Evolutionary conservation across 2,329 filamentous ascomycete genomes (phyloP).

Genomic region (Helminthosporium solani): DNA sequence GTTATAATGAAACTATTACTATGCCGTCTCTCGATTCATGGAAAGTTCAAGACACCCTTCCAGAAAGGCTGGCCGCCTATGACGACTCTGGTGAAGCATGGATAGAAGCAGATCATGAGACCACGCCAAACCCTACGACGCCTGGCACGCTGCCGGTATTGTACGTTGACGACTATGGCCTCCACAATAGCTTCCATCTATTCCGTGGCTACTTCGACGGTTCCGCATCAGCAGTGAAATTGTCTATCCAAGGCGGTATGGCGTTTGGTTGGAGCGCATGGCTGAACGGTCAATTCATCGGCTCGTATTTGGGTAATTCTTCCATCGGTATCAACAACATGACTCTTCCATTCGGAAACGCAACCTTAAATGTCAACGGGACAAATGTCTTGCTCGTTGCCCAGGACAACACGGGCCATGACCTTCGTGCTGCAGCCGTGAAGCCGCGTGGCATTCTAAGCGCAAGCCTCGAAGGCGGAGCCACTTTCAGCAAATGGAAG

Average conservation of each 20-base stretch:
- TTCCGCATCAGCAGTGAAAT: constrained; percentile 46
- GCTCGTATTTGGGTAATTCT: constrained; percentile 56
- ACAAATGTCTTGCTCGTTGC: constrained; percentile 56
- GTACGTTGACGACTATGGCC: constrained; percentile 46
- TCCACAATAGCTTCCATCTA: constrained; percentile 45
- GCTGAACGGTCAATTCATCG: constrained; percentile 59
- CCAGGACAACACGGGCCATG: constrained; percentile 62
- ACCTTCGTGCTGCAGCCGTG: constrained; percentile 52
- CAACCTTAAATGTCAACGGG: constrained; percentile 43
- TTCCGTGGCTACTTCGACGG: constrained; percentile 46
- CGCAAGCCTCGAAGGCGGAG: constrained; percentile 49
- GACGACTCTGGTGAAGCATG: constrained; percentile 47
- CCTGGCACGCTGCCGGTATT: constrained; percentile 44
- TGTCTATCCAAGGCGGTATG: constrained; percentile 56
- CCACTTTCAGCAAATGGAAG: constrained; percentile 56
- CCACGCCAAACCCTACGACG: constrained; percentile 41
- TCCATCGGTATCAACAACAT: constrained; percentile 38
- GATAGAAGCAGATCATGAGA: constrained; percentile 42
- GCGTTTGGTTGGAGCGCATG: constrained; percentile 60
- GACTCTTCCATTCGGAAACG: constrained; percentile 54
- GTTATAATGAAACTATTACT: constrained; percentile 23
- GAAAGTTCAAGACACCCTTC: constrained; percentile 53
- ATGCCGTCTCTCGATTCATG: constrained; percentile 49
- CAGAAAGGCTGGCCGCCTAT: constrained; percentile 50
- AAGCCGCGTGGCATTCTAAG: constrained; percentile 56